Base-by-base conservation (phyloP, 805 yeast species). In the Zygosaccharomyces siamensis region DNA sequence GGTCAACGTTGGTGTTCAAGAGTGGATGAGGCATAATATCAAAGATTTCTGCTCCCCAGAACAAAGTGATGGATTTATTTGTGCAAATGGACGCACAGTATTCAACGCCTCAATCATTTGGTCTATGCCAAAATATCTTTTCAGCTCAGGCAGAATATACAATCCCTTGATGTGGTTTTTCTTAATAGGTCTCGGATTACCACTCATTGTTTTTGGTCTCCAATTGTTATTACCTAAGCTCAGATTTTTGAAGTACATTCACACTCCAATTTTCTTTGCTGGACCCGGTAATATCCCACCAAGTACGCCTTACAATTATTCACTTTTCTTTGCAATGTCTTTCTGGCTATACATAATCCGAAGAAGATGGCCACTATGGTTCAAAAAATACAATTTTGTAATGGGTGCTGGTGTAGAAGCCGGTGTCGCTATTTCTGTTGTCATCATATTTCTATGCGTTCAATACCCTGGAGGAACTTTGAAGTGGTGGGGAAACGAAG, bases 211-310 rank as follows among this genome's bases (percentile, higher is more conserved):
- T 7, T 70, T 61, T 56, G 51, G 53, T 23, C 18, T 66, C 14
- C 64, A 66, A 48, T 60, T 56, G 51, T 54, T 47, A 42, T 53
- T 52, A 42, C 73, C 72, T 21, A 54, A 59, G 11, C 46, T 53
- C 41, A 58, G 53, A 21, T 73, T 52, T 47, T 48, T 62, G 33
- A 67, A 67, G 23, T 69, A 72, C 51, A 70, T 79, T 50, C 79
- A 78, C 49, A 77, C 83, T 2, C 87, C 89, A 0, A 81, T 83
- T 8, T 82, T 87, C 46, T 75, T 86, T 57, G 70, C 75, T 16
- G 76, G 79, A 5, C 66, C 78, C n/a, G 83, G 82, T 39, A 72
- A 74, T 55, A 79, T 83, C 57, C 90, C 92, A 12, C 90, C 92
- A 37, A 84, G 86, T 33, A 81, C 89, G 4, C 81, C 86, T 26